Base-by-base conservation (phyloP, 2,329 filamentous ascomycete genomes). In the Lasiodiplodia sp. region DNA sequence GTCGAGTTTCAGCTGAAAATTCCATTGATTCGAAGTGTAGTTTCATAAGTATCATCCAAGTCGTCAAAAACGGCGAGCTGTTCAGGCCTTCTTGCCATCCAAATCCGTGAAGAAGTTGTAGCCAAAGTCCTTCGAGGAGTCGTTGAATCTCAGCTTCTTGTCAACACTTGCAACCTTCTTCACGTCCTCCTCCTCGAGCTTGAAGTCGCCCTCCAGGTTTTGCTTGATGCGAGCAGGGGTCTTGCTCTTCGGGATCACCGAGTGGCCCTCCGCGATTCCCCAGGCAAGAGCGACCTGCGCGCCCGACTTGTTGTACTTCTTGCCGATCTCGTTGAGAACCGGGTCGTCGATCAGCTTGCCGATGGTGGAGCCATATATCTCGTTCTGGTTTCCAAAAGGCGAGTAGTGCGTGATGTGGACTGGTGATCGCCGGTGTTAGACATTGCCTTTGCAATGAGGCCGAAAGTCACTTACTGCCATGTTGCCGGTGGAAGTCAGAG, bases 251-350 rank as follows among this genome's bases (percentile, higher is more conserved):
- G 92, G 92, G 74, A 96, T 96, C 73, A 96, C 91, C 56, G 92
- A 91, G 68, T 96, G 84, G 40, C 89, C 89, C 62, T 72, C 86
- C 85, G 96, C 93, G n/a, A 93, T 96, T 21, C 92, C 89, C 94
- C 94, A 97, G 74, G 93, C 88, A 73, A 97, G 86, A 70, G 97
- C 86, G 28, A 97, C 86, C 86, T 97, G 93, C n/a, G 92, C 91
- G 7, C 92, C 86, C 7, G 89, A 89, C 85, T 91, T 93, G 78
- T 83, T 83, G 72, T 92, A 84, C 84, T 92, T 93, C 75, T 85
- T 79, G n/a, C 92, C 90, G 70, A 94, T 86, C 62, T 75, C 78
- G 73, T 86, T 88, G 79, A 97, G 87, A n/a, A 88, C 85, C 16
- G 89, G 86, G 72, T 87, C 85, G 72, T 87, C 82, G 34, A 91